Percentiles rank a stretch among this genome's conserved stretches.
These are phyloP conservation scores for Fusarium penzigii DNA, from an alignment of 2,329 filamentous ascomycete species.

Conservation along the genomic window DNA sequence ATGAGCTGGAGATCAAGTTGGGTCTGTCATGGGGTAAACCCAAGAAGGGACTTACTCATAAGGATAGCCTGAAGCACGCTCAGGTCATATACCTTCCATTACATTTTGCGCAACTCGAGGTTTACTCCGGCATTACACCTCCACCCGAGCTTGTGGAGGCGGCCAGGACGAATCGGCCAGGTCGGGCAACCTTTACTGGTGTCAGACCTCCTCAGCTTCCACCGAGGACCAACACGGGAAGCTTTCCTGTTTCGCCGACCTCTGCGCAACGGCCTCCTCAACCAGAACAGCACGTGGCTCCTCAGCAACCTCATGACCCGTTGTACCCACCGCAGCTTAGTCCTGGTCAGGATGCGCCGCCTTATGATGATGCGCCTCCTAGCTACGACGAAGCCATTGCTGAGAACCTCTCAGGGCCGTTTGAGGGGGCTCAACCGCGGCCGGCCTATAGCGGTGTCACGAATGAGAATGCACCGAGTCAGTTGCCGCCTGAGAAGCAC, in stretches of 20 bases:
- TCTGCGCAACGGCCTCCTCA: constrained; percentile 25
- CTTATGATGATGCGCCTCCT: constrained; percentile 78
- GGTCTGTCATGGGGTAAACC: constrained; percentile 74
- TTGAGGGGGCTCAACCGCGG: constrained; percentile 61
- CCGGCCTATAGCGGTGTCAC: constrained; percentile 68
- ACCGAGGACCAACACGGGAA: constrained; percentile 32
- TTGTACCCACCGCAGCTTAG: constrained; percentile 59
- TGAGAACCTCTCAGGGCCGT: constrained; percentile 67
- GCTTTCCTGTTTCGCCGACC: constrained; percentile 11
- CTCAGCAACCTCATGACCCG: constrained; percentile 45
- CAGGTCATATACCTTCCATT: constrained; percentile 80
- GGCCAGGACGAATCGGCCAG: constrained; percentile 38
- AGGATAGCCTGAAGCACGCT: constrained; percentile 38
- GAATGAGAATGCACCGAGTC: constrained; percentile 59
- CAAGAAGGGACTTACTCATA: constrained; percentile 32
- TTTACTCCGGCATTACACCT: constrained; percentile 87
- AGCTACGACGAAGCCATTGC: constrained; percentile 95
- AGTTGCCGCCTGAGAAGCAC: constrained; percentile 45
- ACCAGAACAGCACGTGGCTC: constrained; percentile 24
- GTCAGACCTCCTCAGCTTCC: constrained; percentile 38
- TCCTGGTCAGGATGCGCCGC: constrained; percentile 43
- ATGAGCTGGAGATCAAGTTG: constrained; percentile 81
- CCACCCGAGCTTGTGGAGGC: constrained; percentile 74
- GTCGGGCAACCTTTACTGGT: constrained; percentile 36
- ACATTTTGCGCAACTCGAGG: constrained; percentile 69